A percentile compares a stretch with the other conserved stretches of the same genome.
Evolutionary conservation across 2,329 filamentous ascomycete genomes (phyloP).

Genomic region (Gnomoniopsis sp.): DNA sequence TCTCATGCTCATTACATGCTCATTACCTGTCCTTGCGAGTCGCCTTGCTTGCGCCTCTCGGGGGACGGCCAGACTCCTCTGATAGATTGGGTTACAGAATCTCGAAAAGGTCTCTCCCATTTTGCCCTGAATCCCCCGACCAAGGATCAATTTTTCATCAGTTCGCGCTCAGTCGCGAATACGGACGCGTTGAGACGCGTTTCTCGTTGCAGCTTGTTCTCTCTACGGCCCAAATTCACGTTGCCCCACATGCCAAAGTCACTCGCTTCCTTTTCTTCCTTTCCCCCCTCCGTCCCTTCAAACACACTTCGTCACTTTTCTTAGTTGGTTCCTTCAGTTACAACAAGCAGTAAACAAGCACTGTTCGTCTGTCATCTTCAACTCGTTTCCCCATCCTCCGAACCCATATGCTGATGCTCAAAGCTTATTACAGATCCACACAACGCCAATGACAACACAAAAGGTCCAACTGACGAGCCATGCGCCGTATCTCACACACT

Average conservation of each 20-base stretch:
- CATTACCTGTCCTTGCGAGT: too few relatives aligned
- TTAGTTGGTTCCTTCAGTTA: neutral
- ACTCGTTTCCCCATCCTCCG: neutral
- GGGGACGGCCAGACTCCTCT: too few relatives aligned
- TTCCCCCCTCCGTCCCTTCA: neutral
- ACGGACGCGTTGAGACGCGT: neutral
- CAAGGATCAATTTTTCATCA: too few relatives aligned
- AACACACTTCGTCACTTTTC: neutral
- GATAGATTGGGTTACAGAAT: too few relatives aligned
- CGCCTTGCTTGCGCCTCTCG: too few relatives aligned
- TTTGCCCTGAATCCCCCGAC: too few relatives aligned
- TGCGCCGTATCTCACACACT: conserved; percentile 3
- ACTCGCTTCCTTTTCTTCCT: neutral
- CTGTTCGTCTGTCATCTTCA: neutral
- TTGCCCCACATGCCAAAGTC: neutral
- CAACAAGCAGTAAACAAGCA: too few relatives aligned
- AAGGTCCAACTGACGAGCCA: neutral
- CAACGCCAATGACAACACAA: neutral
- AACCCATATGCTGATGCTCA: neutral
- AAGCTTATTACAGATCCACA: neutral
- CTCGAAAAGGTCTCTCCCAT: too few relatives aligned
- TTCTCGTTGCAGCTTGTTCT: neutral
- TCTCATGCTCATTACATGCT: too few relatives aligned
- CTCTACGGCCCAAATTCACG: neutral
- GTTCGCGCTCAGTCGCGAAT: too few relatives aligned